Base-by-base conservation (phyloP, 2,329 filamentous ascomycete species). In the Herpotrichia juniperi region DNA sequence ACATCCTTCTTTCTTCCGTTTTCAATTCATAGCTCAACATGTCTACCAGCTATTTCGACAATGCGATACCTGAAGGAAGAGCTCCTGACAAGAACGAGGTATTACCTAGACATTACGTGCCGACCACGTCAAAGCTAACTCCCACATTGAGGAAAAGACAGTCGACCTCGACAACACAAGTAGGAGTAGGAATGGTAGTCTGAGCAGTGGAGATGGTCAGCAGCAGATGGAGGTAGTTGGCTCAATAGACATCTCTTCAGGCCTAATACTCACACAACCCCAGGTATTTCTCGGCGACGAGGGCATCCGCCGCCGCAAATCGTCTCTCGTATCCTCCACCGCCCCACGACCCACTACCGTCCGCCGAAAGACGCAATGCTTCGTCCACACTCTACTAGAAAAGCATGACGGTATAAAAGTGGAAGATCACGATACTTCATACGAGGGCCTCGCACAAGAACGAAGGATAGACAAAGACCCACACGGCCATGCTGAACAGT, bases 371-470 rank as follows among this genome's bases (percentile, higher is more conserved):
- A 86, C 84, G 2, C 79, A 82, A 51, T 87, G 85, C 63, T 84
- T 86, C 54, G 83, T 87, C 2, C 85, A 88, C 61, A 78, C 80
- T 0, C 70, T 87, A 2, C 80, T 87, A 21, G 79, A 80, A 54
- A 76, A 74, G 47, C 74, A 77, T 46, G 68, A 76, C 40, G 73
- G 69, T 11, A 24, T 64, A 14, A 56, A 67, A 0, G 45, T 61
- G 10, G 46, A 60, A 17, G 57, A 67, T 24, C 61, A 62, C 17
- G 49, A 51, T 16, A 59, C 59, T n/a, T 69, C 65, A 4, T 68
- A 74, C 45, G 68, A 73, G 42, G 67, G 68, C 2, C 60, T 73
- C 16, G 62, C 63, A 30, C 66, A 72, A 19, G 67, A 76, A 34
- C 66, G 62, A 40, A 67, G 68, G 1, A 66, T 76, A n/a, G 78